A percentile compares a stretch with the other conserved stretches of the same genome.
phyloP scores from a whole-genome alignment of 1,139 yeast species.

The Yamadazyma dushanensis region DNA sequence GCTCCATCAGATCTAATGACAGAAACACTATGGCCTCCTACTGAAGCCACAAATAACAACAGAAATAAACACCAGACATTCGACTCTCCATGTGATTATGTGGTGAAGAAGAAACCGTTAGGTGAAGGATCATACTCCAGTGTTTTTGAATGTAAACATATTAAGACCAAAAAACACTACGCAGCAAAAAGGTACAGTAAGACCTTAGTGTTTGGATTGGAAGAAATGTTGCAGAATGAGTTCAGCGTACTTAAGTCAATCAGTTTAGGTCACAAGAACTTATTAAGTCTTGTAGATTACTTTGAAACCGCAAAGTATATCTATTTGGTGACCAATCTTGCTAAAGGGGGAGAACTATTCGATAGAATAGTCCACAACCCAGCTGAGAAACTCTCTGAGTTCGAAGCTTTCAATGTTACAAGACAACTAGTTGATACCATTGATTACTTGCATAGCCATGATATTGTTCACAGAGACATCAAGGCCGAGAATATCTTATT shows the following conservation, averaged over 20 bases:
- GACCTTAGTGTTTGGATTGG: constrained; percentile 35
- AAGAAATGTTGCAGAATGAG: constrained; percentile 49
- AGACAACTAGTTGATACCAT: constrained; percentile 30
- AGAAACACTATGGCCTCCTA: constrained; percentile 20
- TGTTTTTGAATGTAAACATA: constrained; percentile 40
- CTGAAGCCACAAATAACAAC: constrained; percentile 15
- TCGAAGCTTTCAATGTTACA: constrained; percentile 49
- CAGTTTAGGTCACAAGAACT: constrained; percentile 45
- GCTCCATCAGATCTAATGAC: background rate
- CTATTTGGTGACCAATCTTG: constrained; percentile 66
- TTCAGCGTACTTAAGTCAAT: constrained; percentile 52
- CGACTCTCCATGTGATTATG: constrained; percentile 32
- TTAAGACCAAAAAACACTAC: constrained; percentile 31
- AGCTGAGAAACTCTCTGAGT: constrained; percentile 37
- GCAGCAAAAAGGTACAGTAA: constrained; percentile 42
- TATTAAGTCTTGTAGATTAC: constrained; percentile 64
- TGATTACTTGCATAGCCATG: constrained; percentile 29
- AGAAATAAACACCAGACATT: constrained; percentile 14
- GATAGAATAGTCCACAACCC: constrained; percentile 47
- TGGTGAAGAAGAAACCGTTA: constrained; percentile 28
- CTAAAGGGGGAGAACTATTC: constrained; percentile 71
- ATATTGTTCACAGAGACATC: constrained; percentile 43
- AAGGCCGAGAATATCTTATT: constrained; percentile 44
- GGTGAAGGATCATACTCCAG: constrained; percentile 43
- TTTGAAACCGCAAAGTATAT: constrained; percentile 64